phyloP scores from a whole-genome alignment of 2,329 filamentous ascomycete species.

The Fulvia fulva region DNA sequence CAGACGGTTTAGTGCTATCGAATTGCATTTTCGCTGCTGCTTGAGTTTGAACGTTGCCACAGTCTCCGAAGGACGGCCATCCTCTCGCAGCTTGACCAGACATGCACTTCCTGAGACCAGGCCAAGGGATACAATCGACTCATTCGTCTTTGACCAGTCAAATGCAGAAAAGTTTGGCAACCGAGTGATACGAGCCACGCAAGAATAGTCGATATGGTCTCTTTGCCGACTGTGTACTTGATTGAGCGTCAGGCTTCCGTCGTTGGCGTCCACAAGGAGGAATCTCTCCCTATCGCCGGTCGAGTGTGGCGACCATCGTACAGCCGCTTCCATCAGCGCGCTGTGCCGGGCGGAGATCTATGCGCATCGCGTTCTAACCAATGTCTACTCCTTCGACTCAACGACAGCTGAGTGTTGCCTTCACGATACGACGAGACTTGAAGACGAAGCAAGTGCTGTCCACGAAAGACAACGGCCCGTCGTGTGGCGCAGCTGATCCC shows the following conservation, averaged over 20 bases:
- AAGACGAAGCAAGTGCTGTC: neutral
- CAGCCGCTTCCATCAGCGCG: constrained; percentile 43
- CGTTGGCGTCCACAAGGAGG: constrained; percentile 58
- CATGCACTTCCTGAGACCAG: constrained; percentile 72
- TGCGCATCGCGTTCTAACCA: neutral
- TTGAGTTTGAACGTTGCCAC: constrained; percentile 66
- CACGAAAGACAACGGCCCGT: neutral
- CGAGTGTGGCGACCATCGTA: constrained; percentile 61
- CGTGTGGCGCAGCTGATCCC: neutral
- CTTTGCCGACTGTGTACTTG: constrained; percentile 40
- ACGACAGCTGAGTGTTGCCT: neutral
- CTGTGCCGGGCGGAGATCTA: neutral
- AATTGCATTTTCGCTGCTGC: constrained; percentile 73
- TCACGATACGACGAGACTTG: neutral
- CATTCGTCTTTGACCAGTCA: constrained; percentile 60
- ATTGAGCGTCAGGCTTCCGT: constrained; percentile 57
- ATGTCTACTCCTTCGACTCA: neutral
- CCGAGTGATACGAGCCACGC: constrained; percentile 45
- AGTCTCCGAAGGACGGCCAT: constrained; percentile 38
- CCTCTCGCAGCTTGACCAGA: constrained; percentile 67
- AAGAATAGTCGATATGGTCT: constrained; percentile 48
- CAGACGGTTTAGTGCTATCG: constrained; percentile 73
- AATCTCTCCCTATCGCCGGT: constrained; percentile 53
- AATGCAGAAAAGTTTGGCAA: constrained; percentile 61
- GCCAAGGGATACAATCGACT: constrained; percentile 69